A percentile compares a stretch with the other conserved stretches of the same genome.
phyloP scores from a whole-genome alignment of 2,329 filamentous ascomycete species.

The Paraphaeosphaeria minitans region DNA sequence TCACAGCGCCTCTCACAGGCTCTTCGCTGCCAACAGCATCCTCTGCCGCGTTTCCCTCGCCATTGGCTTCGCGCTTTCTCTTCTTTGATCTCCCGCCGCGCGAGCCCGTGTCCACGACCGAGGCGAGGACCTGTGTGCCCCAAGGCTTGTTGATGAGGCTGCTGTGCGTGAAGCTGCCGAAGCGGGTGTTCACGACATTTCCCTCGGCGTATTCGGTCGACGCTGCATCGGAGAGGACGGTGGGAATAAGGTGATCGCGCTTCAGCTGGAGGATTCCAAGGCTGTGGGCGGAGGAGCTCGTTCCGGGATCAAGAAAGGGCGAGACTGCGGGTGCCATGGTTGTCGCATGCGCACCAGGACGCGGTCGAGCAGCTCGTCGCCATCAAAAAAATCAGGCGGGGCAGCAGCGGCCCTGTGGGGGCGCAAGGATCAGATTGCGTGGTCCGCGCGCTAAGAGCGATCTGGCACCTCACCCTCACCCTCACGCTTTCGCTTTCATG shows the following conservation, averaged over 20 bases:
- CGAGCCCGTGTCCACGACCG: conserved; percentile 89
- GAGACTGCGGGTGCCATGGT: conserved; percentile 56
- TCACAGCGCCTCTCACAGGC: conserved; percentile 38
- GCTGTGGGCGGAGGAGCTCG: conserved; percentile 64
- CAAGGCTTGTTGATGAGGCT: conserved; percentile 73
- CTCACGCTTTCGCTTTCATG: not conserved
- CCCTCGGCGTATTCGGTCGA: conserved; percentile 52
- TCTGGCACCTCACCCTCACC: not conserved
- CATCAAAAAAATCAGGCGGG: conserved; percentile 22
- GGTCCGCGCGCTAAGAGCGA: not conserved
- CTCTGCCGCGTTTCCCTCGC: conserved; percentile 27
- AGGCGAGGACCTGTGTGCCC: conserved; percentile 91
- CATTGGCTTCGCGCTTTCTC: conserved; percentile 54
- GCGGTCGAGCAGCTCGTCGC: conserved; percentile 13
- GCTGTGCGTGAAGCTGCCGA: conserved; percentile 71
- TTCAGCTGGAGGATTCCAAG: conserved; percentile 88
- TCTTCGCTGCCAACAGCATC: conserved; percentile 32
- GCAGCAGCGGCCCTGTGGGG: conserved; percentile 4
- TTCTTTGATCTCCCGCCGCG: conserved; percentile 68
- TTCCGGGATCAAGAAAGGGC: conserved; percentile 77
- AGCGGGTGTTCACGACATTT: conserved; percentile 79
- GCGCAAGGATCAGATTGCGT: conserved; percentile 7
- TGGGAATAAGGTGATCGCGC: conserved; percentile 80
- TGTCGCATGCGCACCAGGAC: not conserved
- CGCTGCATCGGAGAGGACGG: conserved; percentile 58